Percentiles rank a stretch among this genome's conserved stretches.
phyloP scores from a whole-genome alignment of 805 yeast species.

The Sungouiella thailandica region DNA sequence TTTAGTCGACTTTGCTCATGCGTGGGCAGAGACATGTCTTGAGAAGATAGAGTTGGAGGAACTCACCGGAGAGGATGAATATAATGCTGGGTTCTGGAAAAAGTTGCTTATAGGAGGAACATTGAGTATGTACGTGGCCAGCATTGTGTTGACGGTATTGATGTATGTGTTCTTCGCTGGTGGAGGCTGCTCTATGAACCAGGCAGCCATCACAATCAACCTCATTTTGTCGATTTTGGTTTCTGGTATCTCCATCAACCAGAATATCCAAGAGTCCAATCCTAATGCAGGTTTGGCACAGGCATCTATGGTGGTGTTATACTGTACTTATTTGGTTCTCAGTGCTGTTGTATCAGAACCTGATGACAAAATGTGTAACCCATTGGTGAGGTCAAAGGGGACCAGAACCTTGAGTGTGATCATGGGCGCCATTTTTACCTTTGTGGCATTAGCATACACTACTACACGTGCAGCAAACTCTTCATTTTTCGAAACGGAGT shows the following conservation, averaged over 20 bases:
- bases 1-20: slow-evolving; percentile 94
- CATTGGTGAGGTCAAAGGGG: slow-evolving; percentile 81
- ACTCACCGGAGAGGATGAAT: slow-evolving; percentile 44
- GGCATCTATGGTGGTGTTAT: slow-evolving; percentile 89
- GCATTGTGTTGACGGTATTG: slow-evolving; percentile 64
- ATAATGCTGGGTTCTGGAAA: slow-evolving; percentile 65
- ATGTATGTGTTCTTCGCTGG: slow-evolving; percentile 84
- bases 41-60: slow-evolving; percentile 82
- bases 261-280: slow-evolving; percentile 83
- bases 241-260: slow-evolving; percentile 70
- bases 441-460: slow-evolving; percentile 92
- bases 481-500: slow-evolving; percentile 34
- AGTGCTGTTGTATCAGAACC: slow-evolving; percentile 96
- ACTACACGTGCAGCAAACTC: slow-evolving; percentile 93
- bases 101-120: slow-evolving; percentile 82
- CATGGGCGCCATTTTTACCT: slow-evolving; percentile 89
- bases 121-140: slow-evolving; percentile 70
- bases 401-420: slow-evolving; percentile 86
- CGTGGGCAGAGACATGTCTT: slow-evolving; percentile 96
- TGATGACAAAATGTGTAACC: slow-evolving; percentile 89
- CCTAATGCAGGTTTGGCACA: slow-evolving; percentile 97
- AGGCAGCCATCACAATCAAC: slow-evolving; percentile 78
- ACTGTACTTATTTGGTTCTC: slow-evolving; percentile 86
- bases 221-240: slow-evolving; percentile 58
- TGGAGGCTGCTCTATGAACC: slow-evolving; percentile 81